Base-by-base conservation (phyloP, 768 basidiomycete genomes). In the Daedaleopsis nitida region DNA sequence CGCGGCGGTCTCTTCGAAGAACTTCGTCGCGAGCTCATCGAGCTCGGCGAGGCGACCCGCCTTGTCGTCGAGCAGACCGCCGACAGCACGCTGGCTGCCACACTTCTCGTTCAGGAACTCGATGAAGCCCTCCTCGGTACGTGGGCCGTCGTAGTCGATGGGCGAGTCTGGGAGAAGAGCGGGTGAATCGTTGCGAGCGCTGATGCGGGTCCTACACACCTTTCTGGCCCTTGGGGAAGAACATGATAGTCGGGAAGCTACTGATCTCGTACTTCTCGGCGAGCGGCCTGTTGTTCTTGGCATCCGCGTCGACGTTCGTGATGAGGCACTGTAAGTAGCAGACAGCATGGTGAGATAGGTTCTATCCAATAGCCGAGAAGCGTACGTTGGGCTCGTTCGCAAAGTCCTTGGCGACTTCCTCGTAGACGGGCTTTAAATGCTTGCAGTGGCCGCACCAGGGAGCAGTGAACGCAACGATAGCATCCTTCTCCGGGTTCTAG, bases 381-480 rank as follows among this genome's bases (percentile, higher is more conserved):
- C 84, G 62, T 72, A 94, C 92, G 70, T 90, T 81, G 57, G 80
- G 77, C 74, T 98, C 96, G 34, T 83, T 70, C 62, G 85, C 81
- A 81, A 97, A 98, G 58, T 85, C 85, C 53, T 77, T 74, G 35
- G 94, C 94, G 45, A 95, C 89, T 73, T 91, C 82, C 73, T 96
- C 94, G 70, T 91, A 95, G 35, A 81, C 80, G 19, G 95, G 94
- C 75, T 96, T 96, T 74, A 97, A 73, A 65, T 62, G 82, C 79
- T 98, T 98, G 84, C 96, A 98, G 80, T 98, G 95, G 34, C 94
- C 94, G 66, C 96, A 96, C 93, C 92, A 89, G 42, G 86, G 85
- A 24, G 90, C 91, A 61, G 89, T 93, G 78, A 91, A 93, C 0
- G 90, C 80, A 49, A 96, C 92, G 23, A 98, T 78, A 47, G 93